Evolutionary conservation across 805 yeast genomes (phyloP), one percentile per base, ranked within the genome.

Genomic region (Barnettozyma vustinii): DNA sequence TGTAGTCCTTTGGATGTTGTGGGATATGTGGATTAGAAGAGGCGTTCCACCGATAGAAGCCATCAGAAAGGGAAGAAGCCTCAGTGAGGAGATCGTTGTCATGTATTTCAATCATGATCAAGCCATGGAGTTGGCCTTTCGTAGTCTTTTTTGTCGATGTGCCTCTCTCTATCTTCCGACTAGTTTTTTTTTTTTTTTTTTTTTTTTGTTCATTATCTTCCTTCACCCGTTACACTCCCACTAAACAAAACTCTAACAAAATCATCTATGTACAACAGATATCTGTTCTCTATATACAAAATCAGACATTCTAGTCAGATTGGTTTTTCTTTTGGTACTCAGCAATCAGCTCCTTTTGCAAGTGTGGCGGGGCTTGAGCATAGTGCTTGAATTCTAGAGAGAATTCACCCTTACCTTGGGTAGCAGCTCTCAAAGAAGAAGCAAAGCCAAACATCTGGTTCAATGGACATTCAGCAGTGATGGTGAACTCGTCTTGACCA

Each of bases 371-470:
- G 46, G 95, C 86, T 57, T 96, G 96, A 45, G 92, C 81, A 67
- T 92, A 94, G 62, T 89, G 87, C 65, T 87, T 84, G 74, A 94
- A 94, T 68, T 94, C 99, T 68, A 94, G 77, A 2, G 96, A 80
- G 69, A 94, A 94, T 72, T 95, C 98, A 62, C 99, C 99, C 68
- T 94, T 94, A 71, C 99, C 99, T 71, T 94, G 99, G 15, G 99
- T 92, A 52, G 87, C 82, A 19, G 99, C 98, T 76, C 99, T 85
- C 64, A 94, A 76, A 23, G 88, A 81, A 9, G 98, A 87, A 8
- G 98, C 96, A 65, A 94, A 88, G 36, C 99, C 99, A 68, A 94
- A 94, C 89, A 94, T 81, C 53, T 87, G 80, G 74, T 91, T 91
- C 71, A 94, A 80, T n/a, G 98, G 86, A 73, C 98, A 92, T 68